Evolutionary conservation across 31 red algal species (phyloP).

Genomic region (Endocladia muricata): DNA sequence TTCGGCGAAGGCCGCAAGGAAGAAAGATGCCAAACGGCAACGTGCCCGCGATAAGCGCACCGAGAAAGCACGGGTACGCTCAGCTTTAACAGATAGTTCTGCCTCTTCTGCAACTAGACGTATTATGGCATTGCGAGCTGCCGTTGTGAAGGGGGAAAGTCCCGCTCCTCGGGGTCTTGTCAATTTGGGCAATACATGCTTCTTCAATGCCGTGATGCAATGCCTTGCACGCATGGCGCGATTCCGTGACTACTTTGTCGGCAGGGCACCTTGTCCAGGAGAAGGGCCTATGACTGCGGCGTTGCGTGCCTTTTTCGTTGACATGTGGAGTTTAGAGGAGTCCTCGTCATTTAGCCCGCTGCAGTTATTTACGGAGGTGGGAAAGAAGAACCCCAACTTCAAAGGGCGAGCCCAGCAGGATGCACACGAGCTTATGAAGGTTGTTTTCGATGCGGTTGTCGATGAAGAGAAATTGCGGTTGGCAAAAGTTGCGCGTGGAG

Average conservation of each 20-base stretch:
- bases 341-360: conserved; percentile 31
- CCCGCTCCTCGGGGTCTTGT: conserved; percentile 66
- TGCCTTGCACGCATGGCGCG: conserved; percentile 46
- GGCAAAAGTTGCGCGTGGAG: conserved; percentile 17
- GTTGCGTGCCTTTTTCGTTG: conserved; percentile 56
- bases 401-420: conserved; percentile 77
- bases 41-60: conserved; percentile 40
- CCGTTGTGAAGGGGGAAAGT: conserved; percentile 22
- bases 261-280: conserved; percentile 22
- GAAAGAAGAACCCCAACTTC: conserved; percentile 63
- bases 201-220: conserved; percentile 90
- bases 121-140: conserved; percentile 11
- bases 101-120: conserved; percentile 11
- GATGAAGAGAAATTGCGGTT: conserved; percentile 79
- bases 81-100: neutral
- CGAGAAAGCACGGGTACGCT: conserved; percentile 11
- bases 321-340: conserved; percentile 42
- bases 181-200: conserved; percentile 95
- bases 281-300: conserved; percentile 73
- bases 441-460: conserved; percentile 63
- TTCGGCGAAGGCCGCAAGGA: conserved; percentile 21
- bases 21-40: conserved; percentile 37
- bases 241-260: conserved; percentile 55
- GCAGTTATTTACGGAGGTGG: conserved; percentile 63
- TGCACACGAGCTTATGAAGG: conserved; percentile 74